Evolutionary conservation across 805 yeast genomes (phyloP).

Genomic region (Kodamaea leandrae): DNA sequence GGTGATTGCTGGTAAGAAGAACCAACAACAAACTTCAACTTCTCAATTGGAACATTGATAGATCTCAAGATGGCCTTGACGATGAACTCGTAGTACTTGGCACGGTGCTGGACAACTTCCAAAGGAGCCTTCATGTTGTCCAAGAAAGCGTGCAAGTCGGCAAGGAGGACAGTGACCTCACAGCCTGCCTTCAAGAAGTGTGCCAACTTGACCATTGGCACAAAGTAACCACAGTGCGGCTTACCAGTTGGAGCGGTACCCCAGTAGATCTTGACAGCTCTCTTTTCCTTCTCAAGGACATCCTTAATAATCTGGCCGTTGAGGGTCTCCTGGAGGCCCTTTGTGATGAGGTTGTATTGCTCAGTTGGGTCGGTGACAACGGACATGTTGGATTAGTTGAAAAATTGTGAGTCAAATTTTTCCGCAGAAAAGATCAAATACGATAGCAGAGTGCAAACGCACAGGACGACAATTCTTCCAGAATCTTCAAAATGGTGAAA

Average conservation of each 20-base stretch:
- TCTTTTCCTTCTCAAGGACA: constrained; percentile 73
- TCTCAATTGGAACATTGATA: constrained; percentile 89
- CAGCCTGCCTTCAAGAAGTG: constrained; percentile 95
- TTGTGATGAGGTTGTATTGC: constrained; percentile 73
- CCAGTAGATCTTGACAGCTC: constrained; percentile 90
- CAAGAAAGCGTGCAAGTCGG: constrained; percentile 94
- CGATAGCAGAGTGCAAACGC: not conserved
- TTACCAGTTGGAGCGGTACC: constrained; percentile 99
- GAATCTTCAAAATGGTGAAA: too few relatives aligned
- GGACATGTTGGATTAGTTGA: constrained; percentile 16
- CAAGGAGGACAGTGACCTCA: constrained; percentile 85
- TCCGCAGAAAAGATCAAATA: not conserved
- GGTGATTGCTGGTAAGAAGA: constrained; percentile 81
- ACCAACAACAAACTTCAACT: constrained; percentile 79
- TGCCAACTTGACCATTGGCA: constrained; percentile 95
- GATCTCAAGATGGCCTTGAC: constrained; percentile 84
- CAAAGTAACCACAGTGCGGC: constrained; percentile 98
- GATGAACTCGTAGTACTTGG: constrained; percentile 79
- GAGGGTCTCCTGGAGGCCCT: constrained; percentile 86
- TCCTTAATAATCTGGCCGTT: constrained; percentile 85
- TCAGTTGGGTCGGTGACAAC: constrained; percentile 50
- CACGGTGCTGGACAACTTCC: constrained; percentile 86
- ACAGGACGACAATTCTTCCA: too few relatives aligned
- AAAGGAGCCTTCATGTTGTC: constrained; percentile 98
- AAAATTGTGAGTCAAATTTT: not conserved